Base-by-base conservation (phyloP, 2,329 filamentous ascomycete species). In the Colletotrichum caudatum region DNA sequence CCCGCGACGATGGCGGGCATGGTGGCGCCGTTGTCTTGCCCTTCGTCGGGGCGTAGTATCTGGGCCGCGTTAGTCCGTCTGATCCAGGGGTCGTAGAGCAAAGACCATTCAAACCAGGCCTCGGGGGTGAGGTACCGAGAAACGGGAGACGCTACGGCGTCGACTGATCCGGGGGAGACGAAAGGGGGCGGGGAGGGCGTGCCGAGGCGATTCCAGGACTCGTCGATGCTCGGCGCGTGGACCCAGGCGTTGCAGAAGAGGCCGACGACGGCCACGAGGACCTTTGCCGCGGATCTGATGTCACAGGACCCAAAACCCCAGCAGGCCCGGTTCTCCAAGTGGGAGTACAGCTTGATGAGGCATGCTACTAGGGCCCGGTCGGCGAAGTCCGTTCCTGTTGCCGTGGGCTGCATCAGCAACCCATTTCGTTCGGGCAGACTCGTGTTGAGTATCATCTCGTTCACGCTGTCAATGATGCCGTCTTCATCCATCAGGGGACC, bases 171-270 rank as follows among this genome's bases (percentile, higher is more conserved):
- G 23, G 18, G 41, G 8, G 48, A 41, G n/a, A 33, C 20, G 26
- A 37, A 64, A 11, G 53, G 26, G 26, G 64, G 44, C 2, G 26
- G 12, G 3, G 46, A 46, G 12, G 64, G 18, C 29, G 29, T 54
- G 11, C 23, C 20, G 12, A 68, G n/a, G 35, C 58, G 69, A n/a
- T 20, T 39, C 69, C 65, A 71, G n/a, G 29, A 39, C 12, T 46
- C n/a, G 46, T 69, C 58, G 23, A 71, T 59, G n/a, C 35, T 26
- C 7, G 69, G 69, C 4, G 65, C 65, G 37, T 69, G 44, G 14
- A 50, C 65, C 69, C 69, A 71, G 16, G 69, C 69, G 5, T 69
- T 59, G 65, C 69, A 63, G 9, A 71, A 71, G 33, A 71, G 69
- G 18, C 69, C 65, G n/a, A 71, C 39, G 23, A 71, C 33, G 20